Evolutionary conservation across 495 filamentous ascomycete genomes (phyloP).

Genomic region (Penicillium mononematosum): DNA sequence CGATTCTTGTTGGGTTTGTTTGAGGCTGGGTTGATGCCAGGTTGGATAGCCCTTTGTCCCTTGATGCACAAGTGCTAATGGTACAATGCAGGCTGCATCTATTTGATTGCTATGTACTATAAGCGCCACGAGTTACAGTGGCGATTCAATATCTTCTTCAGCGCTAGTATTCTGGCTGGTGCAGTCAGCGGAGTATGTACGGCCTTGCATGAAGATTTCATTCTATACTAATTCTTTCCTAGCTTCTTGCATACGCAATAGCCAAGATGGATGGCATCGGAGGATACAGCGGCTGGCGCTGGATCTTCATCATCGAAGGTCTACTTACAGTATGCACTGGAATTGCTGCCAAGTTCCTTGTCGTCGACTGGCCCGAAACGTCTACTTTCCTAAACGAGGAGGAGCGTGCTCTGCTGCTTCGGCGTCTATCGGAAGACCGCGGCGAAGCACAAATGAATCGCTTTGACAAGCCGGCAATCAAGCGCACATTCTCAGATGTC

Average conservation of each 20-base stretch:
- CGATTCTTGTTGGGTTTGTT: conserved; percentile 58
- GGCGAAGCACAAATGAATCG: conserved; percentile 49
- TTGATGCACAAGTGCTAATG: conserved; percentile 7
- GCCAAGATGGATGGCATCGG: conserved; percentile 53
- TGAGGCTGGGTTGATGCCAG: conserved; percentile 59
- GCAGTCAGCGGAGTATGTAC: conserved; percentile 56
- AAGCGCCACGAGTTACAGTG: conserved; percentile 59
- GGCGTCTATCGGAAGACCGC: conserved; percentile 43
- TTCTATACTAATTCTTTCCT: not conserved
- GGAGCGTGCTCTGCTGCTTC: conserved; percentile 47
- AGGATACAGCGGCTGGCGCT: conserved; percentile 51
- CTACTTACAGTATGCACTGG: conserved; percentile 49
- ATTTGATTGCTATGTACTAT: conserved; percentile 63
- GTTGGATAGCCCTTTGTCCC: conserved; percentile 8
- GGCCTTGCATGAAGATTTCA: not conserved
- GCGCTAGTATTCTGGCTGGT: conserved; percentile 55
- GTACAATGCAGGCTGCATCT: conserved; percentile 36
- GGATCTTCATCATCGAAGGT: conserved; percentile 72
- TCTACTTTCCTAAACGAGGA: conserved; percentile 47
- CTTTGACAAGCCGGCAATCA: conserved; percentile 44
- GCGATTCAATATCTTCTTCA: conserved; percentile 59
- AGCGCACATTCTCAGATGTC: conserved; percentile 50
- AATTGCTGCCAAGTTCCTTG: conserved; percentile 47
- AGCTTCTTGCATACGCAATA: conserved; percentile 61
- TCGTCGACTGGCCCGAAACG: conserved; percentile 57